Evolutionary conservation across 2,329 filamentous ascomycete genomes (phyloP).

Genomic region (Beauveria bassiana): DNA sequence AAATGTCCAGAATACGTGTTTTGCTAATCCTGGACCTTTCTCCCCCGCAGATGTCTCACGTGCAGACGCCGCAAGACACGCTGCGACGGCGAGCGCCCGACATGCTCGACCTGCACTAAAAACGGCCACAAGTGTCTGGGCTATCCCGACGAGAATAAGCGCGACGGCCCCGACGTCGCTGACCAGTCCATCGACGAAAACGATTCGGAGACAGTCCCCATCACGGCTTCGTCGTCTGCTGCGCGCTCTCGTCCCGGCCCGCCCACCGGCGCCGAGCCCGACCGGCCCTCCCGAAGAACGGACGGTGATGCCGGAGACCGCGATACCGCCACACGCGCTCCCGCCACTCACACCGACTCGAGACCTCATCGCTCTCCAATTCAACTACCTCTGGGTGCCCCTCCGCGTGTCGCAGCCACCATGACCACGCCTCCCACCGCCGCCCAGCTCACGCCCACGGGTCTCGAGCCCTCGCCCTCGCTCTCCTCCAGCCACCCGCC

Average conservation of each 20-base stretch:
- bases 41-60: conserved; percentile 50
- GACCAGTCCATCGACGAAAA: conserved; percentile 30
- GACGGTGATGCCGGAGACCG: not conserved
- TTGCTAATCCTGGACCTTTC: not conserved
- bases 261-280: not conserved
- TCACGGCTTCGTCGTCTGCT: not conserved
- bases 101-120: conserved; percentile 64
- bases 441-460: not conserved
- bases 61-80: conserved; percentile 71
- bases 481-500: conserved; percentile 1
- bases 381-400: not conserved
- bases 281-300: not conserved
- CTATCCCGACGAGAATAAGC: conserved; percentile 44
- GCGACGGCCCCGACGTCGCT: conserved; percentile 21
- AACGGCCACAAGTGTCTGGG: conserved; percentile 63
- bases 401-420: not conserved
- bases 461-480: conserved; percentile 3
- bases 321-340: not conserved
- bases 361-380: not conserved
- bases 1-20: not conserved
- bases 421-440: not conserved
- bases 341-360: not conserved
- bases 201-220: conserved; percentile 17
- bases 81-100: conserved; percentile 65
- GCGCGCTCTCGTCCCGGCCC: not conserved